Evolutionary conservation across 208 protist species (phyloP).

Genomic region (Blechomonas ayalai): DNA sequence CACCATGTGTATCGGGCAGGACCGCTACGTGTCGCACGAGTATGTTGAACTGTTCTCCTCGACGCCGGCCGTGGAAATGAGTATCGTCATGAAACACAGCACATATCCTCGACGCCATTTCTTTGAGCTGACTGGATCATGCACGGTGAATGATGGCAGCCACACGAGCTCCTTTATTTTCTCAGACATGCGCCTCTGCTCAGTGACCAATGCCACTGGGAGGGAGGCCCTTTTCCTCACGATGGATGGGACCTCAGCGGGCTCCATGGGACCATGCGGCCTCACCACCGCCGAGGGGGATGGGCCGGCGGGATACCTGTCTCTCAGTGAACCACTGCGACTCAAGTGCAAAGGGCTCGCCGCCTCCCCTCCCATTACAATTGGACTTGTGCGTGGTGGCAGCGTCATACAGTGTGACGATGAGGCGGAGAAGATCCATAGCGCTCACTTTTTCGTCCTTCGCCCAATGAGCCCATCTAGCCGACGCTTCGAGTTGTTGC

Average conservation of each 20-base stretch:
- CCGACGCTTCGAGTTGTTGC: constrained; percentile 8
- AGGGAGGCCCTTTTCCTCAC: constrained; percentile 13
- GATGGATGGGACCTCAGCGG: constrained; percentile 12
- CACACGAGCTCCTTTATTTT: background rate
- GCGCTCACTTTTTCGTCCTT: constrained; percentile 10
- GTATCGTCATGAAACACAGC: constrained; percentile 16
- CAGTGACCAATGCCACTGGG: constrained; percentile 10
- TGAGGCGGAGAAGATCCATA: background rate
- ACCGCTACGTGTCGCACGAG: constrained; percentile 6
- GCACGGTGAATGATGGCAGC: background rate
- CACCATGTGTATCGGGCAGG: constrained; percentile 4
- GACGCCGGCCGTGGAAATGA: constrained; percentile 3
- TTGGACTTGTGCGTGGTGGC: constrained; percentile 3
- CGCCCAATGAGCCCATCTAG: background rate
- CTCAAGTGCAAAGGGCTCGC: background rate
- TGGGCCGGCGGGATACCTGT: constrained; percentile 23
- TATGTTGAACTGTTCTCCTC: constrained; percentile 3
- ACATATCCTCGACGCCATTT: constrained; percentile 10
- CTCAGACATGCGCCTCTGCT: constrained; percentile 11
- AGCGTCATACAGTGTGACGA: background rate
- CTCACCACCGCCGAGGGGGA: constrained; percentile 2
- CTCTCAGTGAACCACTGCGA: constrained; percentile 5
- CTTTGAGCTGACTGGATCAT: constrained; percentile 17
- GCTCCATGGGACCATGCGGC: constrained; percentile 7
- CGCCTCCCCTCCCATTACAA: constrained; percentile 10